Base-by-base conservation (phyloP, 73 alveolate genomes). In the Blepharisma stoltei region DNA sequence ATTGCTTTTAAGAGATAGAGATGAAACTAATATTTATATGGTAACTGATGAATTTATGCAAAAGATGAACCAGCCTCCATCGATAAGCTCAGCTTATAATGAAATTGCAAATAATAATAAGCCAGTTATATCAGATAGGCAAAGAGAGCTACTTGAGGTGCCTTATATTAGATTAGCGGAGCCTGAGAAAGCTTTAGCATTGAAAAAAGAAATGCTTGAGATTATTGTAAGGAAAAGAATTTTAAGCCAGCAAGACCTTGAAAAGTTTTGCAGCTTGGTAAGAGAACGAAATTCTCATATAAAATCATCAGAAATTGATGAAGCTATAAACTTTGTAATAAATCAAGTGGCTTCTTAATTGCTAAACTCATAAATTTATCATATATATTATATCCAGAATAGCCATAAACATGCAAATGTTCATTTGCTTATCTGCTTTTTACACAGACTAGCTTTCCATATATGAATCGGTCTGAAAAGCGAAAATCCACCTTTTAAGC, bases 181-280 rank as follows among this genome's bases (percentile, higher is more conserved):
- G 5, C 14, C 14, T 14, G 23, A 60, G 1, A n/a, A n/a, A 14
- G 73, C 46, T 14, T 9, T 8, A 60, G 46, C 49, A 9, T 25
- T 60, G 45, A 60, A 60, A 4, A 60, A 18, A 2, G 14, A 20
- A 25, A 8, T 60, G 37, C 23, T 60, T 0, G 73, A 60, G 14
- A 25, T 25, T n/a, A 60, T 60, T 9, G 73, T 60, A 14, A 60
- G 23, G 18, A n/a, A 60, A 8, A 60, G 73, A 60, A 60, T 60
- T 25, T 60, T 14, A 14, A 60, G 5, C 2, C 47, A 60, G 23
- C n/a, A 18, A 11, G 73, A 60, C 46, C 11, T 60, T 20, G 46
- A 60, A 25, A 38, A 60, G 14, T 25, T 60, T 20, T 60, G 0
- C 23, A 60, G 18, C 4, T 14, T 20, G 18, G 23, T 38, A 18